These are phyloP conservation scores for Nigrograna mackinnonii DNA, from an alignment of 2,329 filamentous ascomycete species.

Conservation along the genomic window DNA sequence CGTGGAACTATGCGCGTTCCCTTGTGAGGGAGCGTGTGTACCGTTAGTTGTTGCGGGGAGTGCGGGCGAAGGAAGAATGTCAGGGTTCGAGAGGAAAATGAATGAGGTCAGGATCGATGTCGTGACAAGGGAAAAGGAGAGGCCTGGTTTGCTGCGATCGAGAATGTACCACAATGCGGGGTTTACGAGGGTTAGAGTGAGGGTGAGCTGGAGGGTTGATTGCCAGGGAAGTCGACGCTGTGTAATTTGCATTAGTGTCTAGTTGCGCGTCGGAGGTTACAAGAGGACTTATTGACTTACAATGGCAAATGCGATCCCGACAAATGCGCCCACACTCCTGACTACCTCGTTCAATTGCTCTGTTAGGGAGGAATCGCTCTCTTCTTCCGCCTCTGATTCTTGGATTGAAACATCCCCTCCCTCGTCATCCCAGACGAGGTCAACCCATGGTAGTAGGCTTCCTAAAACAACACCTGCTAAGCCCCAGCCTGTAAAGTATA, in stretches of 20 bases:
- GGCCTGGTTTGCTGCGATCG: conserved; percentile 84
- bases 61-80: conserved; percentile 66
- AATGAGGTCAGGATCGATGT: conserved; percentile 74
- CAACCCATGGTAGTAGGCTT: conserved; percentile 80
- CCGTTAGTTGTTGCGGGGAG: conserved; percentile 24
- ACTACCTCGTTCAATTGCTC: conserved; percentile 78
- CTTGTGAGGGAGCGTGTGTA: conserved; percentile 18
- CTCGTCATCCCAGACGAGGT: conserved; percentile 69
- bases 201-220: conserved; percentile 88
- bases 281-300: conserved; percentile 58
- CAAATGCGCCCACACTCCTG: conserved; percentile 70
- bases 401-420: conserved; percentile 32
- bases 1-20: conserved; percentile 3
- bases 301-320: conserved; percentile 79
- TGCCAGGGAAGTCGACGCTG: conserved; percentile 91
- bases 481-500: conserved; percentile 82
- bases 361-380: conserved; percentile 42
- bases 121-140: conserved; percentile 76
- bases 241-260: conserved; percentile 8
- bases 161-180: conserved; percentile 96
- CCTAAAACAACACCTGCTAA: conserved; percentile 77
- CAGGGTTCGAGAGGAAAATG: conserved; percentile 75
- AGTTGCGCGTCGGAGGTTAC: conserved; percentile 7
- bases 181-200: conserved; percentile 88
- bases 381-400: conserved; percentile 29